Evolutionary conservation across 108 stramenopile species (phyloP), one percentile per base, ranked within the genome.

Genomic region (Stephanodiscus minutulus): DNA sequence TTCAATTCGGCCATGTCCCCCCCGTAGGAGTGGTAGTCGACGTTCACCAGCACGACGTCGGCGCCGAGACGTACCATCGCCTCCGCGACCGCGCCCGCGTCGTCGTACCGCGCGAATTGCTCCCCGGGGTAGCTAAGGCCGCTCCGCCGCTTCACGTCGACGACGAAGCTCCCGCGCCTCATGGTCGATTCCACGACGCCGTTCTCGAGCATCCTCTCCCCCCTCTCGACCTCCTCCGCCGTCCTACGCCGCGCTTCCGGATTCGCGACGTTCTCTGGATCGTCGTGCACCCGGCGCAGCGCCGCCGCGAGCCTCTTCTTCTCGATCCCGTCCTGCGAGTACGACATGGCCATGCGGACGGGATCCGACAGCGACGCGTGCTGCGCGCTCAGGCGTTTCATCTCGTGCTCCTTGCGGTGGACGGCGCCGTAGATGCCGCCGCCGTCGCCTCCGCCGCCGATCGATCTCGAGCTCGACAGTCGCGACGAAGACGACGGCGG

Each of bases 351-450:
- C 87, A 95, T 91, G 10, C 87, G 83, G 17, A 93, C 82, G 9
- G 91, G 94, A 81, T 95, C 91, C 52, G 90, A 88, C 6, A 85
- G 74, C 25, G 87, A 77, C 46, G 74, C 48, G 70, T 95, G 94
- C 57, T 92, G 90, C 27, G 58, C 13, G 18, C 87, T 86, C 72
- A 95, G 75, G 17, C 70, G 50, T 57, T 85, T 86, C 89, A 95
- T 92, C 85, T 95, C 90, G 70, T 93, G 84, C 75, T 95, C 94
- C 77, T 95, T 95, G 48, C 94, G 88, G 68, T 93, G 91, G 62
- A 95, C 88, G 13, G 94, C 94, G 25, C 75, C 66, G 79, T 90
- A 90, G 10, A 28, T 56, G 13, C 55, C 55, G 8, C 25, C 55
- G 29, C 11, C 10, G 52, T 20, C 29, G 55, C 15, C 55, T 29